Evolutionary conservation across 352 stramenopile species (phyloP).

Genomic region (Blastocystis sp.): DNA sequence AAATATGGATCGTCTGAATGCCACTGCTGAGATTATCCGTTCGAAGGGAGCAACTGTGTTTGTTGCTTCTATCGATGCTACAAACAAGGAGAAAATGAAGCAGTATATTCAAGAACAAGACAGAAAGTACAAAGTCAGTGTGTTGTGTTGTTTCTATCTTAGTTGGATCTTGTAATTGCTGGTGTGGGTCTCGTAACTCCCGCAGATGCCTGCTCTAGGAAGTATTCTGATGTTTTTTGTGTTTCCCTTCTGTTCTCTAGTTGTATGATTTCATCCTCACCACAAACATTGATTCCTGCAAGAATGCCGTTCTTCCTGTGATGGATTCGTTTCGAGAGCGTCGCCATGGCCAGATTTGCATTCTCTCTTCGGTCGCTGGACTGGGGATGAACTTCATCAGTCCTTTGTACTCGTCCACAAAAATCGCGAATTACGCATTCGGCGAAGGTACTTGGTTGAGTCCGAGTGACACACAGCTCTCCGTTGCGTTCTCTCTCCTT

Average conservation of each 20-base stretch:
- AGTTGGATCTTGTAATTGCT: slow-evolving; percentile 33
- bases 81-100: background rate
- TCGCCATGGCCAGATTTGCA: slow-evolving; percentile 42
- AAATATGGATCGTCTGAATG: slow-evolving; percentile 42
- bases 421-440: slow-evolving; percentile 26
- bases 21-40: background rate
- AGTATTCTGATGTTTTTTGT: background rate
- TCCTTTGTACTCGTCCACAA: slow-evolving; percentile 41
- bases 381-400: slow-evolving; percentile 58
- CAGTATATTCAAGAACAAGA: slow-evolving; percentile 24
- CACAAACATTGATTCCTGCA: slow-evolving; percentile 18
- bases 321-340: slow-evolving; percentile 49
- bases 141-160: background rate
- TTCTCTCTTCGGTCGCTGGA: slow-evolving; percentile 55
- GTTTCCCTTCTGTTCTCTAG: background rate
- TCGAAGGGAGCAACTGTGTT: background rate
- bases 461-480: background rate
- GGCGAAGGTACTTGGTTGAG: background rate
- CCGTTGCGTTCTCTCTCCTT: background rate
- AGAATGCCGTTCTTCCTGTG: slow-evolving; percentile 29
- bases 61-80: slow-evolving; percentile 25
- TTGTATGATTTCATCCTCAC: slow-evolving; percentile 42
- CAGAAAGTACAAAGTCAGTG: background rate
- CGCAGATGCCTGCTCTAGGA: background rate
- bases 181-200: slow-evolving; percentile 12